phyloP scores from a whole-genome alignment of 345 rosid genomes.

The Geranium brycei region DNA sequence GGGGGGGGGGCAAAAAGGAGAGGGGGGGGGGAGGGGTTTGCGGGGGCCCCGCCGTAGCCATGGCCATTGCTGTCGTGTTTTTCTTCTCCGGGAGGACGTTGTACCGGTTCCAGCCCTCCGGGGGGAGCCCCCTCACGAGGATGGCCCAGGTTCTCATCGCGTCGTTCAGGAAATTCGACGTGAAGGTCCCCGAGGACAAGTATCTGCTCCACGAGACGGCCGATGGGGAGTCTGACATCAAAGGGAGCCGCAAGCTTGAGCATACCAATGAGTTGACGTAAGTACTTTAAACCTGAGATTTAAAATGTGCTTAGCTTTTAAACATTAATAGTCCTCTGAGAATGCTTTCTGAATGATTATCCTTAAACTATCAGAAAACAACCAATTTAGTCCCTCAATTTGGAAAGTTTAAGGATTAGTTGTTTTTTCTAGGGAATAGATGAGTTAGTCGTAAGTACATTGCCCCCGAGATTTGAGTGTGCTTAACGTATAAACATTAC shows the following conservation, averaged over 20 bases:
- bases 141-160: slow-evolving; percentile 72
- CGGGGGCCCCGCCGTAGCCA: slow-evolving; percentile 72
- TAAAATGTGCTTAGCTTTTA: too few relatives aligned
- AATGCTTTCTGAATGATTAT: too few relatives aligned
- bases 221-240: slow-evolving; percentile 50
- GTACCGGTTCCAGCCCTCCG: slow-evolving; percentile 73
- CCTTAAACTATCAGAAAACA: too few relatives aligned
- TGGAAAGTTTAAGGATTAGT: too few relatives aligned
- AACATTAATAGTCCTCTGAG: too few relatives aligned
- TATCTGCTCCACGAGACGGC: slow-evolving; percentile 59
- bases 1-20: too few relatives aligned
- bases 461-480: too few relatives aligned
- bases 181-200: slow-evolving; percentile 57
- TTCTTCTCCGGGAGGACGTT: slow-evolving; percentile 67
- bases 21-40: slow-evolving; percentile 99
- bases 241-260: slow-evolving; percentile 76
- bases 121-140: slow-evolving; percentile 88
- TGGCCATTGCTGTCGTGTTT: slow-evolving; percentile 70
- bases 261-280: slow-evolving; percentile 60
- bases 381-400: too few relatives aligned
- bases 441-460: too few relatives aligned
- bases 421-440: too few relatives aligned
- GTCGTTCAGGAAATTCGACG: slow-evolving; percentile 47
- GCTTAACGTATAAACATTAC: too few relatives aligned
- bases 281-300: slow-evolving; percentile 1